A percentile compares a stretch with the other conserved stretches of the same genome.
Evolutionary conservation across 257 asterid genomes (phyloP).

Genomic region (Gardenia jasminoides): DNA sequence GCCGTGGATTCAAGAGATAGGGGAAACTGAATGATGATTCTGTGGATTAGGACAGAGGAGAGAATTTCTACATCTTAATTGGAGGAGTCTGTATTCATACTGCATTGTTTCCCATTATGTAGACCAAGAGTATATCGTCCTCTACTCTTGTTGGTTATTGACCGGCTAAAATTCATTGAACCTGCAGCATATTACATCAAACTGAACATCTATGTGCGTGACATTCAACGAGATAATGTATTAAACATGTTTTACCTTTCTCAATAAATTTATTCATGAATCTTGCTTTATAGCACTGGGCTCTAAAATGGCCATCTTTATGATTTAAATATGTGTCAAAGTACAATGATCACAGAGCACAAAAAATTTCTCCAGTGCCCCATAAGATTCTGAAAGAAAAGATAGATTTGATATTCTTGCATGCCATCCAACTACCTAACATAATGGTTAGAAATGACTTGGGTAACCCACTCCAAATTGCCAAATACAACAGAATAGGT

Average conservation of each 20-base stretch:
- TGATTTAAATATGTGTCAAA: constrained; percentile 24
- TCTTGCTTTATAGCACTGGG: constrained; percentile 42
- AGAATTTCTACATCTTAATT: background rate
- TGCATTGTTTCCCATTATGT: constrained; percentile 23
- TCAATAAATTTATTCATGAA: constrained; percentile 18
- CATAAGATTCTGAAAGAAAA: constrained; percentile 44
- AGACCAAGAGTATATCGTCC: constrained; percentile 23
- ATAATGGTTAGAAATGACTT: constrained; percentile 31
- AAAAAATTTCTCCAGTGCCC: constrained; percentile 40
- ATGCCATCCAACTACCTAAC: constrained; percentile 45
- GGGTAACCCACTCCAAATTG: constrained; percentile 32
- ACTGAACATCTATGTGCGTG: constrained; percentile 3
- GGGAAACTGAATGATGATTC: constrained; percentile 4
- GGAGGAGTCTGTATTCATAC: background rate
- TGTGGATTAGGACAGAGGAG: background rate
- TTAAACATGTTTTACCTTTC: constrained; percentile 13
- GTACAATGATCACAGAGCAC: constrained; percentile 48
- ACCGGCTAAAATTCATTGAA: constrained; percentile 24
- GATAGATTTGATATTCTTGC: constrained; percentile 29
- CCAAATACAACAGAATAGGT: constrained; percentile 9
- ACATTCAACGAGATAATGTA: constrained; percentile 10
- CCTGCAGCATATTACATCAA: constrained; percentile 18
- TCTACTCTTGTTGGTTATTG: constrained; percentile 23
- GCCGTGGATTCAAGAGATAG: background rate
- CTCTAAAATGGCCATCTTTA: constrained; percentile 43